Evolutionary conservation across 2,329 filamentous ascomycete species (phyloP).

Genomic region (Hirsutella thompsonii): DNA sequence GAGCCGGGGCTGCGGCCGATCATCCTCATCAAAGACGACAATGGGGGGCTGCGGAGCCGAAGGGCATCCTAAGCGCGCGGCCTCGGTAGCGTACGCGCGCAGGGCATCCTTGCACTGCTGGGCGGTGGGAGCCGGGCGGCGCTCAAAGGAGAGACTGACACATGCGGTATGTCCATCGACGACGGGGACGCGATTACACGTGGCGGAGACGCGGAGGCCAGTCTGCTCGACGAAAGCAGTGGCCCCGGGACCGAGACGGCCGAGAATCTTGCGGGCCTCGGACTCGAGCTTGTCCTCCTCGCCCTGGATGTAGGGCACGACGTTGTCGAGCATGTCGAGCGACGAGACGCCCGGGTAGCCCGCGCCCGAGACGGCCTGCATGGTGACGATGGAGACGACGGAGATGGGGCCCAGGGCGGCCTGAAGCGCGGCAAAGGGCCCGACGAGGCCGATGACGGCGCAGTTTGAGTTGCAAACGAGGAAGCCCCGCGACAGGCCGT

Average conservation of each 20-base stretch:
- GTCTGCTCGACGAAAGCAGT: constrained; percentile 68
- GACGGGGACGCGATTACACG: constrained; percentile 90
- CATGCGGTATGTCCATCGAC: constrained; percentile 94
- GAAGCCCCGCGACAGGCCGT: constrained; percentile 70
- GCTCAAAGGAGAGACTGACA: constrained; percentile 72
- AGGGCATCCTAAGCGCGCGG: constrained; percentile 70
- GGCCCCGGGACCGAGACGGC: constrained; percentile 54
- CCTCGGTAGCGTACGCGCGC: constrained; percentile 70
- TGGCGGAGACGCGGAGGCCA: constrained; percentile 64
- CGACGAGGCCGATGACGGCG: constrained; percentile 90
- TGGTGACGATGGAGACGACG: constrained; percentile 66
- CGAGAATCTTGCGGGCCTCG: constrained; percentile 91
- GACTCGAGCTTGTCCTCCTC: constrained; percentile 96
- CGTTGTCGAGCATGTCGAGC: constrained; percentile 95
- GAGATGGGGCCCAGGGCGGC: constrained; percentile 75
- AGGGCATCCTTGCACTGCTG: constrained; percentile 70
- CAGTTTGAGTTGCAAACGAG: constrained; percentile 98
- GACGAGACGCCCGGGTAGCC: constrained; percentile 81
- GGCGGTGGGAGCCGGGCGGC: constrained; percentile 58
- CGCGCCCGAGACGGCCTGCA: constrained; percentile 89
- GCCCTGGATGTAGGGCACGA: constrained; percentile 83
- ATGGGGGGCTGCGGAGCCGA: constrained; percentile 76
- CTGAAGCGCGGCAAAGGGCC: constrained; percentile 85
- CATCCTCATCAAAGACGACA: constrained; percentile 76
- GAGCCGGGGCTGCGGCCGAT: constrained; percentile 81